Conservation (phyloP, 768 basidiomycete species). For the Strobilomyces confusus region DNA sequence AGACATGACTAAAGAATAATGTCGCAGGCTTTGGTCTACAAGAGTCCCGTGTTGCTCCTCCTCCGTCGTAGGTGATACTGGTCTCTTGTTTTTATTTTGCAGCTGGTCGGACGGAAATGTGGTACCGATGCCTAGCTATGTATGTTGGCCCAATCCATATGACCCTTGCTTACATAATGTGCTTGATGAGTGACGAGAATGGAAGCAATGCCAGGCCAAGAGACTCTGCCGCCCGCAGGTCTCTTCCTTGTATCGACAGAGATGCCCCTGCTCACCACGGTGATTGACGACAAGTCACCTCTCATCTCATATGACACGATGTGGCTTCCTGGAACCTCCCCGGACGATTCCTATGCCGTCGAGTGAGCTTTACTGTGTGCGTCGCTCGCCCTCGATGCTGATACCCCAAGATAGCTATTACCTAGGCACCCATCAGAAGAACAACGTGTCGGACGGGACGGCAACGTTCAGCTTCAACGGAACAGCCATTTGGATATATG, state of each 20-base stretch:
- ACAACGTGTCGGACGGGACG: slow-evolving; percentile 29
- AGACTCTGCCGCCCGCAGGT: not conserved
- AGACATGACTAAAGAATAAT: not conserved
- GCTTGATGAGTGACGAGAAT: not conserved
- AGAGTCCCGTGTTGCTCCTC: slow-evolving; percentile 19
- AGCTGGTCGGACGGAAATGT: not conserved
- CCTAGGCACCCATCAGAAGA: slow-evolving; percentile 37
- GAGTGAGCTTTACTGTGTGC: slow-evolving; percentile 8
- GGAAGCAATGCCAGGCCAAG: not conserved
- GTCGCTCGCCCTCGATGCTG: not conserved
- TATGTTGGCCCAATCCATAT: slow-evolving; percentile 3
- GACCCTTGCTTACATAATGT: not conserved
- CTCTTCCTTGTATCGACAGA: not conserved
- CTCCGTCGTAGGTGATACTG: slow-evolving; percentile 12
- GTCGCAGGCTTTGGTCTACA: slow-evolving; percentile 19
- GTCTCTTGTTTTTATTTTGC: not conserved
- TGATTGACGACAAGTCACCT: slow-evolving; percentile 32
- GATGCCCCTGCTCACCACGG: slow-evolving; percentile 24
- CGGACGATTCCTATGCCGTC: slow-evolving; percentile 11
- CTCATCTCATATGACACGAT: slow-evolving; percentile 25
- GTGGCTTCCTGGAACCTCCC: slow-evolving; percentile 23
- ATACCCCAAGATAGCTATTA: slow-evolving; percentile 28
- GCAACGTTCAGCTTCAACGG: slow-evolving; percentile 48
- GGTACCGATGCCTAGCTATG: not conserved
- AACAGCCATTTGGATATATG: slow-evolving; percentile 45